Base-by-base conservation (phyloP, 2,329 filamentous ascomycete genomes). In the Juglanconis sp. region DNA sequence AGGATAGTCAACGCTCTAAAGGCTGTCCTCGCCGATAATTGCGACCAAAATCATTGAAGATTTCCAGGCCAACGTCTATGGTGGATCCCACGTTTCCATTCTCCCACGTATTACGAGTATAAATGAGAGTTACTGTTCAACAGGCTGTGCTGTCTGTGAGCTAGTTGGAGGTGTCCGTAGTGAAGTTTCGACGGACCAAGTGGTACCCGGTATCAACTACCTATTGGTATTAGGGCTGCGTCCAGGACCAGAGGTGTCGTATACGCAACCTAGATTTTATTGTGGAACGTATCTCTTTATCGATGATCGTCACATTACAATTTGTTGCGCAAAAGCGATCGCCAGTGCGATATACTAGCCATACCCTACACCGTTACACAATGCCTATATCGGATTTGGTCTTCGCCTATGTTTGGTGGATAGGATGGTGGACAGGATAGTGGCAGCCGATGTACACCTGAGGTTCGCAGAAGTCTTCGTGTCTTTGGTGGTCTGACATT, bases 1-100 rank as follows among this genome's bases (percentile, higher is more conserved):
- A 2, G 63, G 24, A 48, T 71, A 71, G 31, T 66, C 60, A 17
- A 71, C 65, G 3, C 69, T 69, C 56, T 71, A 67, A 7, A 70
- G 40, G 13, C 59, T 49, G 13, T 57, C 57, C 5, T 59, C 56
- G 24, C 57, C 63, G 47, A 68, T 53, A 11, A 59, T 51, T 31
- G 56, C 46, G 30, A 52, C 38, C 9, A 71, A 48, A 24, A 4
- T 67, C 66, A n/a, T 64, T 51, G 49, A 68, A 57, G 40, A 68
- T 63, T 10, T 64, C 60, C 3, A 69, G 67, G 5, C 70, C 70
- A 8, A 65, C 64, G 3, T 61, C 59, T 13, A 32, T 47, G 6
- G 54, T 24, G 15, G 49, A 34, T 13, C 59, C 59, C 40, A 61
- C 56, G 40, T 61, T 61, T 34, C 59, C 59, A 36, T 32, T 31